phyloP scores from a whole-genome alignment of 257 asterid genomes.

The Cordia subcordata region DNA sequence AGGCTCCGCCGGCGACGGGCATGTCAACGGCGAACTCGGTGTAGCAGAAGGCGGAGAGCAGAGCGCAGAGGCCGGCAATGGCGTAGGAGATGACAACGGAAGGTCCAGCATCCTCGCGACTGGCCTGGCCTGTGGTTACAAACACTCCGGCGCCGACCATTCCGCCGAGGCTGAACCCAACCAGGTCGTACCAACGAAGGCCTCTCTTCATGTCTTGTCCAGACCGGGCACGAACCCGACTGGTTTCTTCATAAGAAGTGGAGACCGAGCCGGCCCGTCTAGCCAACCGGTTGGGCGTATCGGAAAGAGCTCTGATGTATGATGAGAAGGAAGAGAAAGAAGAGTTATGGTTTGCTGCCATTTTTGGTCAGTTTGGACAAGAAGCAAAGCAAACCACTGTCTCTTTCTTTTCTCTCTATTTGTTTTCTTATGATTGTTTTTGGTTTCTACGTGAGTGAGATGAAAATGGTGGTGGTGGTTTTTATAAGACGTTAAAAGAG shows the following conservation, averaged over 20 bases:
- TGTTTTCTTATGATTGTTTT: too few relatives aligned
- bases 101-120: constrained; percentile 68
- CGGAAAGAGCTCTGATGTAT: constrained; percentile 73
- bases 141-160: constrained; percentile 99
- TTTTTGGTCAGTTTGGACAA: constrained; percentile 14
- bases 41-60: constrained; percentile 92
- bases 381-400: not conserved
- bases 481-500: too few relatives aligned
- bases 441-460: too few relatives aligned
- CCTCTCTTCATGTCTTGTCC: constrained; percentile 60
- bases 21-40: constrained; percentile 95
- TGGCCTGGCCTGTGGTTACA: constrained; percentile 79
- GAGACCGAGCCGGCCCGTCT: constrained; percentile 72
- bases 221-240: constrained; percentile 47
- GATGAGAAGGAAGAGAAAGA: constrained; percentile 62
- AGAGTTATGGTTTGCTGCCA: constrained; percentile 11
- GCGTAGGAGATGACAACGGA: constrained; percentile 80
- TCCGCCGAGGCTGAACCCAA: constrained; percentile 84
- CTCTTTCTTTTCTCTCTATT: too few relatives aligned
- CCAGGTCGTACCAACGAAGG: constrained; percentile 79
- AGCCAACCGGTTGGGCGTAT: constrained; percentile 62
- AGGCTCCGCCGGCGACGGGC: constrained; percentile 99
- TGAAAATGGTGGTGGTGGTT: too few relatives aligned
- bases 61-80: constrained; percentile 96
- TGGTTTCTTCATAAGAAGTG: constrained; percentile 53